Base-by-base conservation (phyloP, 768 basidiomycete genomes). In the Lyophyllum atratum region DNA sequence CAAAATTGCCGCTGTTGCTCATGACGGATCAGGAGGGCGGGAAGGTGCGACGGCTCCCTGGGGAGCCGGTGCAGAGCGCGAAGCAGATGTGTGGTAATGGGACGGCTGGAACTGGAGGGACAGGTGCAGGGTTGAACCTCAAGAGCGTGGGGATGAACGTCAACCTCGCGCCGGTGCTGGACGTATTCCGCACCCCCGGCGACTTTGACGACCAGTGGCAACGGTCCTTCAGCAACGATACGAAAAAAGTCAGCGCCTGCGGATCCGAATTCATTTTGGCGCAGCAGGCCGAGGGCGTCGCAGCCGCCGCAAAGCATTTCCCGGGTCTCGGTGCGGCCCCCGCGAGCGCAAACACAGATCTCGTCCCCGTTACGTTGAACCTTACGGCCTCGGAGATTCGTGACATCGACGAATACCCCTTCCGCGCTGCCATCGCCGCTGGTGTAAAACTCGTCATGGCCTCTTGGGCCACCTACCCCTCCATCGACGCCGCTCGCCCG, bases 21-120 rank as follows among this genome's bases (percentile, higher is more conserved):
- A 62, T 62, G 58, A 62, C 61, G 14, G 61, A 62, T 28, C 61
- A 62, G 42, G 61, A 62, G 52, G 61, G 61, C n/a, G 61, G 61
- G 6, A 19, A 54, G 48, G 61, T 62, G 19, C 49, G 61, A 4
- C 52, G 61, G 39, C 58, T 62, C 2, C 49, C 50, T 14, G 61
- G 61, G 28, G 61, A 59, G 28, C 61, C 61, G 9, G 52, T 56
- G 9, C 55, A 53, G 40, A 59, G 57, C 29, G 61, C 61, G 28
- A 62, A 62, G 45, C 46, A 49, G 29, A 62, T 62, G 61, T 59
- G 58, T 42, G 52, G 47, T 11, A 33, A 19, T 42, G 55, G 52
- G n/a, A 54, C 54, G 26, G 48, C 54, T 17, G 48, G 47, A 22
- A 42, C 26, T n/a, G 56, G 22, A 21, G 58, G 61, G 44, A 59